phyloP scores from a whole-genome alignment of 257 asterid genomes.

The Nicotiana sylvestris region DNA sequence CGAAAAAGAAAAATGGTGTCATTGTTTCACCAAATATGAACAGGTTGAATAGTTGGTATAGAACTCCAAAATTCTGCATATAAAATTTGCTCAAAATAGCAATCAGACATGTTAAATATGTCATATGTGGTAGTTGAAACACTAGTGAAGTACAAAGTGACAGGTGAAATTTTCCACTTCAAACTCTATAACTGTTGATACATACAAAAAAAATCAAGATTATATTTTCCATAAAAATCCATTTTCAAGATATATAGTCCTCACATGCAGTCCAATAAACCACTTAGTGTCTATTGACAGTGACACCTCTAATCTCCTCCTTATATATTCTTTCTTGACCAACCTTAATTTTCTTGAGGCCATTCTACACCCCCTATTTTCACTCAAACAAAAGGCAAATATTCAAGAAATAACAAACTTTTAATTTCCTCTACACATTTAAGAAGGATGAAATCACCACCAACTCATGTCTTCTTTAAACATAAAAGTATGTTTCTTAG shows the following conservation, averaged over 20 bases:
- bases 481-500: constrained; percentile 35
- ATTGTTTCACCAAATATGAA: constrained; percentile 31
- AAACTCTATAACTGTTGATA: background rate
- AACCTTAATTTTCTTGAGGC: constrained; percentile 18
- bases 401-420: constrained; percentile 10
- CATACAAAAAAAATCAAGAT: background rate
- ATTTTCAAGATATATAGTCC: constrained; percentile 5
- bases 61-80: background rate
- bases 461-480: constrained; percentile 26
- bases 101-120: background rate
- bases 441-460: constrained; percentile 26
- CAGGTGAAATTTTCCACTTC: background rate
- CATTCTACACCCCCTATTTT: constrained; percentile 21
- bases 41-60: constrained; percentile 12
- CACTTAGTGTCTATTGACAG: background rate
- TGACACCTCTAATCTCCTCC: constrained; percentile 14
- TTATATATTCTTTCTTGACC: constrained; percentile 38
- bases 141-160: constrained; percentile 15
- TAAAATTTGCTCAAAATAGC: constrained; percentile 20
- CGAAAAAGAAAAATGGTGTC: constrained; percentile 32
- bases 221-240: constrained; percentile 6
- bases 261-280: constrained; percentile 10
- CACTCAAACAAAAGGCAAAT: constrained; percentile 1
- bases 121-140: background rate
- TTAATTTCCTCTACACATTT: background rate